Conservation (phyloP, 495 filamentous ascomycete genomes). For the Gamarada debralockiae region DNA sequence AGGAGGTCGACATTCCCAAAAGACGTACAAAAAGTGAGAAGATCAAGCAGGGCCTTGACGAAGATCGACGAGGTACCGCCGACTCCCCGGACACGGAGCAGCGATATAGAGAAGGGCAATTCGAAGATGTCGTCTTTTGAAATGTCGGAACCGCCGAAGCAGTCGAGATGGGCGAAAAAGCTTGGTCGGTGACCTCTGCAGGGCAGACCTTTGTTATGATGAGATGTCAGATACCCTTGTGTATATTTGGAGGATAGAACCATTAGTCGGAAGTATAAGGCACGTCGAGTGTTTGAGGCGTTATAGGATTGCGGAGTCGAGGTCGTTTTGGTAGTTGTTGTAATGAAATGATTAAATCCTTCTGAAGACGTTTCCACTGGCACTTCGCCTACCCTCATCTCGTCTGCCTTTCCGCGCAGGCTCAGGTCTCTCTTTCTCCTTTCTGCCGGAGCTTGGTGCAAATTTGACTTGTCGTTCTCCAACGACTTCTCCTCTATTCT, state of each 20-base stretch:
- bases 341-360: constrained; percentile 39
- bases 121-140: constrained; percentile 23
- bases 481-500: constrained; percentile 53
- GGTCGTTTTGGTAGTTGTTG: not conserved
- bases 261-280: not conserved
- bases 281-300: not conserved
- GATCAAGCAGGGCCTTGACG: constrained; percentile 26
- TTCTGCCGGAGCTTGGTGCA: constrained; percentile 59
- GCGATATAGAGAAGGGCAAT: constrained; percentile 50
- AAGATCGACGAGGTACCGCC: constrained; percentile 48
- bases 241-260: not conserved
- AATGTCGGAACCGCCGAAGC: constrained; percentile 21
- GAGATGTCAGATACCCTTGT: not conserved
- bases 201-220: constrained; percentile 5
- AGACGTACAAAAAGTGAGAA: constrained; percentile 37
- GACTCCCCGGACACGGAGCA: constrained; percentile 39
- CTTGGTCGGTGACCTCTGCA: constrained; percentile 12
- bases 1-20: constrained; percentile 49
- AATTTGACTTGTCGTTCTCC: constrained; percentile 89
- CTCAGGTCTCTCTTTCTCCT: constrained; percentile 35
- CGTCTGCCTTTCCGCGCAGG: constrained; percentile 36
- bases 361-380: constrained; percentile 69
- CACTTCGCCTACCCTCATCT: constrained; percentile 58
- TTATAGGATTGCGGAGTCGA: constrained; percentile 5
- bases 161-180: constrained; percentile 19